Percentiles rank a stretch among this genome's conserved stretches.
phyloP scores from a whole-genome alignment of 2,329 filamentous ascomycete genomes.

The Fusarium goolgardi region DNA sequence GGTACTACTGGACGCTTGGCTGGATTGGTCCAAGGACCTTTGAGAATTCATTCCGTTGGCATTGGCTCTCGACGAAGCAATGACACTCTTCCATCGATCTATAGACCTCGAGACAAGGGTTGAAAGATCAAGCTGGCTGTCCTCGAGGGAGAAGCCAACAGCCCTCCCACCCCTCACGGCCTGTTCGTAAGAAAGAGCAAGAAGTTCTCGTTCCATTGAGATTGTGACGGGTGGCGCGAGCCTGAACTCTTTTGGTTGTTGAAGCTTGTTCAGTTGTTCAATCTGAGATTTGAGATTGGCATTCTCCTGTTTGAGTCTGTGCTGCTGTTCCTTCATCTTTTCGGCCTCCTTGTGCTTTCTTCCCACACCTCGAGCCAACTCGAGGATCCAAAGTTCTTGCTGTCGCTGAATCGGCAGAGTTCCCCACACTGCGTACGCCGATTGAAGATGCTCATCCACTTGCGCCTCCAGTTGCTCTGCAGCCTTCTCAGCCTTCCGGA shows the following conservation, averaged over 20 bases:
- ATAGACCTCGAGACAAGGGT: conserved; percentile 66
- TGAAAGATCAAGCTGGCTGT: conserved; percentile 64
- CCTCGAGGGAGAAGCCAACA: conserved; percentile 62
- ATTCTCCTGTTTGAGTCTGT: conserved; percentile 66
- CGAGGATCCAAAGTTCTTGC: conserved; percentile 70
- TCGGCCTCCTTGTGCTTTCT: conserved; percentile 67
- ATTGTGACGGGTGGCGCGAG: conserved; percentile 64
- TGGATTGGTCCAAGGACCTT: conserved; percentile 57
- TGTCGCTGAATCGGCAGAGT: conserved; percentile 67
- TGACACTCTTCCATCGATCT: conserved; percentile 71
- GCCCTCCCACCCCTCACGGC: conserved; percentile 54
- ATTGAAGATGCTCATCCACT: conserved; percentile 79
- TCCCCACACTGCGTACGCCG: conserved; percentile 82
- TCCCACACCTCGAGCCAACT: conserved; percentile 70
- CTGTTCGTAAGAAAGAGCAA: conserved; percentile 61
- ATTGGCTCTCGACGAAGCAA: conserved; percentile 61
- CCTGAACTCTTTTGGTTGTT: conserved; percentile 70
- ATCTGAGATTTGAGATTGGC: conserved; percentile 68
- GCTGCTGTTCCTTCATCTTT: conserved; percentile 62
- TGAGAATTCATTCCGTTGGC: conserved; percentile 63
- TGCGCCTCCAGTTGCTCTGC: conserved; percentile 74
- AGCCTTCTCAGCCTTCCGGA: conserved; percentile 61
- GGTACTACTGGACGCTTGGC: conserved; percentile 35
- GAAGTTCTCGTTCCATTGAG: conserved; percentile 61
- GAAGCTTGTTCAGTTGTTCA: conserved; percentile 67